phyloP scores from a whole-genome alignment of 805 yeast genomes.

The Starmerella bacillaris region DNA sequence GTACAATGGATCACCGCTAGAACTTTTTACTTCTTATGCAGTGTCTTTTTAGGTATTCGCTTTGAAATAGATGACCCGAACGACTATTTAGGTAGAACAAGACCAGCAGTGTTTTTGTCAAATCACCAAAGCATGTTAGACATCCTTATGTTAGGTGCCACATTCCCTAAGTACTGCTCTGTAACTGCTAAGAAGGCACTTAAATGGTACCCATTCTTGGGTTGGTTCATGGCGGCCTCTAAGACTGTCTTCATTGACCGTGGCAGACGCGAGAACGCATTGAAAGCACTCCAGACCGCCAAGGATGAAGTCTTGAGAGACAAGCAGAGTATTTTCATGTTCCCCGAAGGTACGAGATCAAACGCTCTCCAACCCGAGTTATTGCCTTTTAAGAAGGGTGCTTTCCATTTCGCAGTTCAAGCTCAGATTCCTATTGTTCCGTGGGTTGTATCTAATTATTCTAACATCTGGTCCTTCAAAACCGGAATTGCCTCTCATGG shows the following conservation, averaged over 20 bases:
- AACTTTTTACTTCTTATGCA: constrained; percentile 48
- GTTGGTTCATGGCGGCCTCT: constrained; percentile 88
- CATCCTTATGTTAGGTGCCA: constrained; percentile 56
- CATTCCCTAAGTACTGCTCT: constrained; percentile 75
- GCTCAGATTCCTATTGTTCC: constrained; percentile 84
- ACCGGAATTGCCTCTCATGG: constrained; percentile 54
- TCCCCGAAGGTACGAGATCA: constrained; percentile 96
- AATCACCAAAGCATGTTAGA: constrained; percentile 90
- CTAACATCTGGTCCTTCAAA: constrained; percentile 46
- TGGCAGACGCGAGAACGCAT: constrained; percentile 53
- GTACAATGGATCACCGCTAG: constrained; percentile 85
- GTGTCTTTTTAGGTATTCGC: constrained; percentile 47
- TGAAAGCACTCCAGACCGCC: constrained; percentile 55
- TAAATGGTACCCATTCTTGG: constrained; percentile 72
- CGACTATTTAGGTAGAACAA: constrained; percentile 28
- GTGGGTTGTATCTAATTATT: constrained; percentile 69
- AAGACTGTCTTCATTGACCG: constrained; percentile 89
- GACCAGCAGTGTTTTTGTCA: constrained; percentile 65
- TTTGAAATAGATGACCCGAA: constrained; percentile 46
- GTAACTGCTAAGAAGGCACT: constrained; percentile 83
- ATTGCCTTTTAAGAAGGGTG: constrained; percentile 90
- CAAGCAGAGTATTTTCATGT: constrained; percentile 66
- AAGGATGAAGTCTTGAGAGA: constrained; percentile 39
- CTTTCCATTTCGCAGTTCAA: constrained; percentile 91
- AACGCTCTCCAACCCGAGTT: constrained; percentile 47